Percentiles rank a stretch among this genome's conserved stretches.
Evolutionary conservation across 2,329 filamentous ascomycete species (phyloP).

Genomic region (Fusarium brachygibbosum): DNA sequence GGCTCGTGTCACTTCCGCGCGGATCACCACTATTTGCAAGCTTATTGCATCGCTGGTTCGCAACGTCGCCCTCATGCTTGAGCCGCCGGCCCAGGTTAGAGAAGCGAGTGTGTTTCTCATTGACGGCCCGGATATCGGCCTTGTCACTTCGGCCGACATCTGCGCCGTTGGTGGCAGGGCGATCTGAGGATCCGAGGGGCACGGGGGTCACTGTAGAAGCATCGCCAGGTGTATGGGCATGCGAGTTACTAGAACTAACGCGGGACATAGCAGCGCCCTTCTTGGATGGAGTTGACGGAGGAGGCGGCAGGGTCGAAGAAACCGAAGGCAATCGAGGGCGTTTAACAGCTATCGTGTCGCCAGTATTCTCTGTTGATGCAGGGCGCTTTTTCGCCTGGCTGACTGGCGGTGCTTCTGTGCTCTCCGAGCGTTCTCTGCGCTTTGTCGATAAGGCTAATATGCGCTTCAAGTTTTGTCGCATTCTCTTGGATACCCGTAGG

Average conservation of each 20-base stretch:
- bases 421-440: slow-evolving; percentile 52
- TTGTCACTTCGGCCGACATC: slow-evolving; percentile 48
- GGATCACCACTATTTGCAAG: slow-evolving; percentile 43
- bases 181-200: slow-evolving; percentile 47
- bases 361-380: slow-evolving; percentile 53
- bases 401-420: slow-evolving; percentile 56
- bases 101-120: slow-evolving; percentile 56
- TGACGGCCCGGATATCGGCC: slow-evolving; percentile 48
- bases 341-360: slow-evolving; percentile 57
- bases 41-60: slow-evolving; percentile 53
- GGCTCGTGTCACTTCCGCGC: slow-evolving; percentile 51
- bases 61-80: slow-evolving; percentile 67
- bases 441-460: slow-evolving; percentile 62
- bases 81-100: slow-evolving; percentile 62
- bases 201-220: slow-evolving; percentile 53
- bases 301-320: slow-evolving; percentile 52
- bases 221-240: slow-evolving; percentile 65
- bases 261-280: slow-evolving; percentile 66
- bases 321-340: slow-evolving; percentile 61
- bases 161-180: slow-evolving; percentile 51
- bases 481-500: slow-evolving; percentile 64
- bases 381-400: slow-evolving; percentile 64
- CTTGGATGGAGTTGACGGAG: slow-evolving; percentile 67
- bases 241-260: slow-evolving; percentile 66
- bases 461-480: slow-evolving; percentile 60